Base-by-base conservation (phyloP, 805 yeast genomes). In the Priceomyces medius region DNA sequence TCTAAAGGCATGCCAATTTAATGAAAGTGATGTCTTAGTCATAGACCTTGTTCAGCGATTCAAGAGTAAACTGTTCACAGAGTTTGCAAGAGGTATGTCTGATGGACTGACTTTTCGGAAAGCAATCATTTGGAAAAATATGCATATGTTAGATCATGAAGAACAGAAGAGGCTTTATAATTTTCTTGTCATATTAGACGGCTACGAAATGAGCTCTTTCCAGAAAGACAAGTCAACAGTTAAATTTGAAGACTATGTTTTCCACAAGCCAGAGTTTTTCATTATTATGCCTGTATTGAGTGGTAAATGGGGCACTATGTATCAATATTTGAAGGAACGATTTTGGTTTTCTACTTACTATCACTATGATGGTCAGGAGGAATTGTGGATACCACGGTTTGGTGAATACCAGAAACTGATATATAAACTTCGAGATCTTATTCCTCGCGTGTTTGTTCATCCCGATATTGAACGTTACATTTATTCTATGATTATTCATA, bases 401-500 rank as follows among this genome's bases (percentile, higher is more conserved):
- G 17, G 20, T 20, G 38, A 33, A 20, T 45, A 34, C 20, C 7
- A 12, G 5, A 39, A 38, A 8, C 36, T 35, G 17, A 36, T 51
- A 6, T 16, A 29, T 7, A n/a, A 37, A 2, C 21, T 53, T 14
- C 43, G 51, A 14, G 35, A 26, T 9, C 16, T 33, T 5, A 6
- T 49, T 5, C 34, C 42, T 7, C 40, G 40, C 14, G 63, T 68
- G 2, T 61, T 52, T 40, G 53, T 57, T n/a, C 52, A 63, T 17
- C 68, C 73, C 4, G 70, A 64, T 19, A 57, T 70, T 17, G 59
- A 59, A 21, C 53, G 59, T 32, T 70, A 70, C 41, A 55, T 66
- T 19, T 62, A 65, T 43, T 68, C 73, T 12, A 42, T 70, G 12
- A 53, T 68, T 20, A 64, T 67, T 7, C 61, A 57, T 41, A 56